Conservation (phyloP, 139 green algal species). For the Chlorella sp. region DNA sequence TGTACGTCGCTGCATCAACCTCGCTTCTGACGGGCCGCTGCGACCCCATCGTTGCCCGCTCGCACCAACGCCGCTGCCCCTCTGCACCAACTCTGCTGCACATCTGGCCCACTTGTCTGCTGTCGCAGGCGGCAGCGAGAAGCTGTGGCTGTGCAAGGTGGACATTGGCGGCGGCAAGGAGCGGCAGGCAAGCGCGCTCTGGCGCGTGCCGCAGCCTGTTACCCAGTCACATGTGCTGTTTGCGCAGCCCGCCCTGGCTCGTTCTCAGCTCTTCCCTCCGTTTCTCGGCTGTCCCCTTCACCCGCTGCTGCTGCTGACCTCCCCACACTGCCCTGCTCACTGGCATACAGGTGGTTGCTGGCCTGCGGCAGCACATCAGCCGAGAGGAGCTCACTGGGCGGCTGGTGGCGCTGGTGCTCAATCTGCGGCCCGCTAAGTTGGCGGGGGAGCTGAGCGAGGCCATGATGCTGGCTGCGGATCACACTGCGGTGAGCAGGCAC, state of each 20-base stretch:
- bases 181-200: slow-evolving; percentile 2
- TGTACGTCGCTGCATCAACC: too few species aligned
- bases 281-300: too few species aligned
- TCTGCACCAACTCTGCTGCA: too few species aligned
- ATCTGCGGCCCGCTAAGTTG: slow-evolving; percentile 30
- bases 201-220: neutral
- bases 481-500: neutral
- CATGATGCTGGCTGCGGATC: slow-evolving; percentile 11
- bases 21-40: too few species aligned
- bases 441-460: slow-evolving; percentile 27
- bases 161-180: slow-evolving; percentile 19
- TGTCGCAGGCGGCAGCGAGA: slow-evolving; percentile 10
- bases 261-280: too few species aligned
- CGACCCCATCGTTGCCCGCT: too few species aligned
- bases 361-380: slow-evolving; percentile 25
- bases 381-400: slow-evolving; percentile 8
- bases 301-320: too few species aligned
- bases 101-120: too few species aligned
- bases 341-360: slow-evolving; percentile 11
- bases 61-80: too few species aligned
- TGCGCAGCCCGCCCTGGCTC: neutral
- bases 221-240: neutral
- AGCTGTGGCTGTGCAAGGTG: slow-evolving; percentile 27
- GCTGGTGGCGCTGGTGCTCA: slow-evolving; percentile 21
- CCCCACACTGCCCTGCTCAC: too few species aligned